Base-by-base conservation (phyloP, 23 red algal genomes). In the Gracilariopsis chorda region DNA sequence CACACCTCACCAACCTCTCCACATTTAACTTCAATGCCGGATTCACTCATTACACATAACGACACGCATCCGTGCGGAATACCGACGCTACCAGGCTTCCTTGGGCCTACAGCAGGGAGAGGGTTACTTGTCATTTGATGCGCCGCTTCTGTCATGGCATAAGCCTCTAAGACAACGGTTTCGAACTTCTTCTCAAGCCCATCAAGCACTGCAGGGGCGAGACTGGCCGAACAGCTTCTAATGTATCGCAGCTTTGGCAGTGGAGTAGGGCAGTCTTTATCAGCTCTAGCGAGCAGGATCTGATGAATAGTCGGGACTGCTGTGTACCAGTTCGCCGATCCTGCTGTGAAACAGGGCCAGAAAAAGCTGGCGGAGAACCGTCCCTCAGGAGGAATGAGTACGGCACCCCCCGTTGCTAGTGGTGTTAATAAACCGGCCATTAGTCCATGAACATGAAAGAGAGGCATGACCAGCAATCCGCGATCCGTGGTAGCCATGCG, bases 61-160 rank as follows among this genome's bases (percentile, higher is more conserved):
- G 77, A 20, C 20, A 97, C 95, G 14, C 55, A 49, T 42, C 86
- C 87, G 11, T 94, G 90, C 23, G 80, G 60, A 46, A 79, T 51
- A 29, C 95, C 95, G 4, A 97, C 95, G 25, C 73, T 82, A 44
- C 89, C 95, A 16, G 95, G 67, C 61, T 82, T 82, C 36, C 89
- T 55, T 28, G 69, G 65, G 3, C 89, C 95, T 32, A 87, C 49
- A 36, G 49, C 63, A 6, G 94, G 94, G 29, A 97, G 83, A 12
- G 95, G 95, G 75, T 97, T 97, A 34, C 60, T 77, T 41, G 95
- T 93, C 95, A 97, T 97, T 42, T 94, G 90, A 76, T 97, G 95
- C 3, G 95, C 86, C 24, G 95, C 95, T 81, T 97, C 95, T 17
- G 95, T 97, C 95, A 97, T 97, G 11, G 89, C 95, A 86, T 97